Evolutionary conservation across 176 grass and related monocot species (phyloP), one percentile per base, ranked within the genome.

Genomic region (Zoysia japonica): DNA sequence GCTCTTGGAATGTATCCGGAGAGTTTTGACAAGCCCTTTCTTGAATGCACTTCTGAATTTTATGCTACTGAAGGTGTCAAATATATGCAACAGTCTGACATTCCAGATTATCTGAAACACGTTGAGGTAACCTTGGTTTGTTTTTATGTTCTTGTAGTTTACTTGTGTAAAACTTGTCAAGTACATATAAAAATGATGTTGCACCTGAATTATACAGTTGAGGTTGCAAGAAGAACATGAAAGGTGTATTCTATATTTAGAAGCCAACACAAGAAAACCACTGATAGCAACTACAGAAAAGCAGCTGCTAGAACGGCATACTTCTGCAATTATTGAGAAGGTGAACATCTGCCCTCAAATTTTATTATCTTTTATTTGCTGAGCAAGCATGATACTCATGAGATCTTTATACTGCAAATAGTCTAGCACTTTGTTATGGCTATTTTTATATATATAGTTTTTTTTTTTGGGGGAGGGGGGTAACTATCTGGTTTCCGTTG

Each of bases 161-260:
- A 28, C 59, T 86, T 14, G 51, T 36, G 61, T 69, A 79, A 49
- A 78, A 47, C 46, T 49, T 38, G 42, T 44, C 80, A 46, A 65
- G 51, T 47, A 48, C 78, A 78, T 2, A 20, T 71, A 77, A 84
- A 74, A 73, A 84, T 84, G 67, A 50, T 47, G 52, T 71, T 63
- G 39, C 77, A 52, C 28, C 67, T 61, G 52, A 45, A 77, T 79
- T 90, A 47, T 93, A 65, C 86, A 99, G 96, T 91, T 83, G 77
- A 91, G 96, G 86, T 95, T 99, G 88, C 90, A 99, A 74, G 96
- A 99, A 89, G 96, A 99, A 78, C 86, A 99, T 59, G 96, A 99
- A 83, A 99, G 92, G 85, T 96, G 92, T 67, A 91, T 99, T 80
- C 65, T 99, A 45, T 99, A 99, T 79, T 85, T 99, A 75, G 96